These are phyloP conservation scores for Floccularia luteovirens DNA, from an alignment of 768 basidiomycete genomes.

Conservation along the genomic window DNA sequence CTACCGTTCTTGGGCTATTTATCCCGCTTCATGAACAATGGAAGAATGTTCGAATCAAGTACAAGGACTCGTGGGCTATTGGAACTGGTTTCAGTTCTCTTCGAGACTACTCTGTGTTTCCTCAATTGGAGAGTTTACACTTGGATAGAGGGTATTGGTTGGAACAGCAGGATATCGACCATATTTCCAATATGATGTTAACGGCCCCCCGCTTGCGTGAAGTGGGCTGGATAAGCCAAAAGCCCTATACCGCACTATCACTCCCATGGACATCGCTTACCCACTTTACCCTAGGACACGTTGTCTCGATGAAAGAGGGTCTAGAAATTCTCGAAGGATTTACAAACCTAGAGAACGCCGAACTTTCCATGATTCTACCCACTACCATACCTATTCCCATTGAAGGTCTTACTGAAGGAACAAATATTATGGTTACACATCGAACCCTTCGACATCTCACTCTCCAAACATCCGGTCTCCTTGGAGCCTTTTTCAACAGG, in stretches of 20 bases:
- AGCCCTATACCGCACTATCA: conserved; percentile 9
- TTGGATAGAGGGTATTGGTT: conserved; percentile 14
- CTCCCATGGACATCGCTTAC: conserved; percentile 19
- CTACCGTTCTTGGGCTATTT: conserved; percentile 14
- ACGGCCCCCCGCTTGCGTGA: conserved; percentile 16
- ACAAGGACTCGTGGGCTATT: conserved; percentile 12
- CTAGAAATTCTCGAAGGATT: conserved; percentile 13
- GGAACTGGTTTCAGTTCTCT: conserved; percentile 11
- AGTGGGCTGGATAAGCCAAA: conserved; percentile 14
- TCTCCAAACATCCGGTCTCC: conserved; percentile 12
- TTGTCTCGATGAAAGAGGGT: conserved; percentile 12
- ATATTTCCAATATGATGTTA: conserved; percentile 13
- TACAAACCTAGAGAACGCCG: conserved; percentile 6
- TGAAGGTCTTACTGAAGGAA: not conserved
- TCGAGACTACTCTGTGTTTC: conserved; percentile 10
- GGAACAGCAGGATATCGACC: conserved; percentile 7
- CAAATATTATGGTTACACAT: conserved; percentile 4
- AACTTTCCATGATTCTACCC: conserved; percentile 10
- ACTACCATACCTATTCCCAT: conserved; percentile 1
- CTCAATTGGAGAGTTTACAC: conserved; percentile 15
- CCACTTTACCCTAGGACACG: conserved; percentile 14
- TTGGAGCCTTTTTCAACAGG: conserved; percentile 12
- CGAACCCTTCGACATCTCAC: conserved; percentile 13
- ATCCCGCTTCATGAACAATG: conserved; percentile 17
- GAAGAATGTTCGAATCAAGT: conserved; percentile 14